Evolutionary conservation across 2,329 filamentous ascomycete species (phyloP).

Genomic region (Colletotrichum sp.): DNA sequence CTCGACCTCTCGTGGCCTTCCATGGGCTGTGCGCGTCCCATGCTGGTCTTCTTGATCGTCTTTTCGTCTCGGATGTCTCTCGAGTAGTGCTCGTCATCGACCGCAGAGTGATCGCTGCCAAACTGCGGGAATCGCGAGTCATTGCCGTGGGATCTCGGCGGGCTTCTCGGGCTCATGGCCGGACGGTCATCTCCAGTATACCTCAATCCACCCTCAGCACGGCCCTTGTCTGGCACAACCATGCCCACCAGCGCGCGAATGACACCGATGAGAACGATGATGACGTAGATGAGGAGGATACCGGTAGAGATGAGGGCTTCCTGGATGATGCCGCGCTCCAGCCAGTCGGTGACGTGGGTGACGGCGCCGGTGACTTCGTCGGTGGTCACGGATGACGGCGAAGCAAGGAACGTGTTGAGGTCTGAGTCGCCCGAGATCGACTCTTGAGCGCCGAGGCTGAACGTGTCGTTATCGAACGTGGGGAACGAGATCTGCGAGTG

Average conservation of each 20-base stretch:
- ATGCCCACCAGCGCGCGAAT: constrained; percentile 68
- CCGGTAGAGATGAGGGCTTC: constrained; percentile 81
- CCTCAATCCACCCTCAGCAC: constrained; percentile 63
- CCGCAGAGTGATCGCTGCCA: constrained; percentile 11
- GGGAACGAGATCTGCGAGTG: constrained; percentile 86
- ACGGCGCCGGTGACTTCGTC: constrained; percentile 85
- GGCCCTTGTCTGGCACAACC: constrained; percentile 61
- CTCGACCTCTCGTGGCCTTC: constrained; percentile 37
- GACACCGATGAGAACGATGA: constrained; percentile 78
- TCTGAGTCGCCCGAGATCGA: constrained; percentile 62
- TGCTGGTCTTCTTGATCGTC: constrained; percentile 15
- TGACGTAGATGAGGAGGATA: constrained; percentile 77
- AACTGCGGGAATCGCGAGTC: constrained; percentile 20
- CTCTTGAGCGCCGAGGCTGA: constrained; percentile 77
- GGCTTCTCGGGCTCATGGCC: constrained; percentile 28
- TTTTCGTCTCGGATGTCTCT: constrained; percentile 32
- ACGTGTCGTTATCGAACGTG: constrained; percentile 77
- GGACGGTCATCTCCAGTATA: constrained; percentile 34
- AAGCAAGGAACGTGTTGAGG: constrained; percentile 76
- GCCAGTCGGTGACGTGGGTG: constrained; percentile 67
- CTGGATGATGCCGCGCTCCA: constrained; percentile 71
- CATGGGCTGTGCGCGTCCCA: constrained; percentile 26
- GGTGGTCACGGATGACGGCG: constrained; percentile 72
- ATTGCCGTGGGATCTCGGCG: constrained; percentile 19
- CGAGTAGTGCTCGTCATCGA: constrained; percentile 23